These are phyloP conservation scores for Plasmodium coatneyi DNA, from an alignment of 169 alveolate species.

Conservation along the genomic window DNA sequence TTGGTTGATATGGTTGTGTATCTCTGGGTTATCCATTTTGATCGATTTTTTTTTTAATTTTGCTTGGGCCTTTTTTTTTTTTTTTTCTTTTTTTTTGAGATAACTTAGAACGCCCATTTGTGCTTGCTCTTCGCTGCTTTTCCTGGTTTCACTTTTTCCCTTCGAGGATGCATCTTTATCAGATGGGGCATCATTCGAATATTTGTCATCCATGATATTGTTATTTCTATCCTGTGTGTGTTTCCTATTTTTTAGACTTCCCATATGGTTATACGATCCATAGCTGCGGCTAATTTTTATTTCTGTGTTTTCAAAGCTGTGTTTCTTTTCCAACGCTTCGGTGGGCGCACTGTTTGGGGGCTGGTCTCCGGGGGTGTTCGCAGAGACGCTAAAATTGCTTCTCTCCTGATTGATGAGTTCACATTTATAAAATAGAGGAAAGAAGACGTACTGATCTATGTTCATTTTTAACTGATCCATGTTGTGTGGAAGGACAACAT, in stretches of 20 bases:
- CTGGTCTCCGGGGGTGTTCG: neutral
- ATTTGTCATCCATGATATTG: neutral
- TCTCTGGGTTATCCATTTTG: conserved; percentile 20
- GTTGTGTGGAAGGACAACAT: conserved; percentile 19
- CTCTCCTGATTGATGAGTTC: neutral
- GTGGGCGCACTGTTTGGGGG: neutral
- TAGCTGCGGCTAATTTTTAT: conserved; percentile 69
- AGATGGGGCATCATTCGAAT: neutral
- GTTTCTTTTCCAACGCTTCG: conserved; percentile 48
- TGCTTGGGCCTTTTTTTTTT: conserved; percentile 18
- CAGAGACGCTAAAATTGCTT: neutral
- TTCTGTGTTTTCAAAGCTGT: conserved; percentile 71
- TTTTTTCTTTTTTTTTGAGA: neutral
- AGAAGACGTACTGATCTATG: conserved; percentile 33
- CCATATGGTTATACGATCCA: conserved; percentile 50
- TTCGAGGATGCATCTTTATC: conserved; percentile 9
- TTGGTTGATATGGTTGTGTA: neutral
- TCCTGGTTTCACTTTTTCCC: neutral
- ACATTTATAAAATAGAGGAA: conserved; percentile 45
- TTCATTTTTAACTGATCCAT: conserved; percentile 33
- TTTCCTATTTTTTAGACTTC: conserved; percentile 60
- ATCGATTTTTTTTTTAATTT: neutral
- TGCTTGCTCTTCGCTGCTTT: conserved; percentile 3
- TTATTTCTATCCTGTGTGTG: neutral
- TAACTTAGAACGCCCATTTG: conserved; percentile 10